phyloP scores from a whole-genome alignment of 2,329 filamentous ascomycete genomes.

The Colletotrichum cuscutae region DNA sequence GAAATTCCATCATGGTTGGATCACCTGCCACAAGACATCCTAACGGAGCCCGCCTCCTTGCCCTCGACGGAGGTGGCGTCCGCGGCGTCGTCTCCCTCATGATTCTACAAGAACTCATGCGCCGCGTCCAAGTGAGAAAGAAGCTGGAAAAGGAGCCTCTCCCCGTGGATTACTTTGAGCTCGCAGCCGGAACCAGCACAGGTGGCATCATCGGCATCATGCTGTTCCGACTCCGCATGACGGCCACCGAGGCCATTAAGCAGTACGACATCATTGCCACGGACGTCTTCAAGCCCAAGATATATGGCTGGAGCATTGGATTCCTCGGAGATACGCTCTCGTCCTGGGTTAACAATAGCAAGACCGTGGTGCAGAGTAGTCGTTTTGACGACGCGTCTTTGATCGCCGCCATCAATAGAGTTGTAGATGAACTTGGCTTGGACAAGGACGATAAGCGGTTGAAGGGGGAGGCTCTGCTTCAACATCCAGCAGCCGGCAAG shows the following conservation, averaged over 20 bases:
- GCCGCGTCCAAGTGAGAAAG: not conserved
- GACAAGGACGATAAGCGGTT: not conserved
- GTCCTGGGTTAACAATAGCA: not conserved
- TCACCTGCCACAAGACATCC: not conserved
- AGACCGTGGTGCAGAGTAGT: not conserved
- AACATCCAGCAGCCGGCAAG: not conserved
- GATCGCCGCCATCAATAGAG: not conserved
- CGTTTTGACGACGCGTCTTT: not conserved
- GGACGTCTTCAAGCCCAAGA: not conserved
- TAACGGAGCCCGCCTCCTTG: not conserved
- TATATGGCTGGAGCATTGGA: not conserved
- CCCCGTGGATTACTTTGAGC: constrained; percentile 41
- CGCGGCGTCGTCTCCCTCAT: not conserved
- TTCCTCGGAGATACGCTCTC: not conserved
- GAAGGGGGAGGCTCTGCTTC: not conserved
- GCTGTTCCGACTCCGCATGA: constrained; percentile 44
- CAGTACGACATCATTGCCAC: not conserved
- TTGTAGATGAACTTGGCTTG: not conserved
- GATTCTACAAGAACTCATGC: not conserved
- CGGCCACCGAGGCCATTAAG: not conserved
- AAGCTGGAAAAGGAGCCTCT: constrained; percentile 27
- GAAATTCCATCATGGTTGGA: not conserved
- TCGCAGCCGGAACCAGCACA: constrained; percentile 44
- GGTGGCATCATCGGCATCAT: constrained; percentile 53
- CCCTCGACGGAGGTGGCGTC: not conserved